A percentile compares a stretch with the other conserved stretches of the same genome.
Evolutionary conservation across 768 basidiomycete species (phyloP).

Genomic region (Obba rivulosa): DNA sequence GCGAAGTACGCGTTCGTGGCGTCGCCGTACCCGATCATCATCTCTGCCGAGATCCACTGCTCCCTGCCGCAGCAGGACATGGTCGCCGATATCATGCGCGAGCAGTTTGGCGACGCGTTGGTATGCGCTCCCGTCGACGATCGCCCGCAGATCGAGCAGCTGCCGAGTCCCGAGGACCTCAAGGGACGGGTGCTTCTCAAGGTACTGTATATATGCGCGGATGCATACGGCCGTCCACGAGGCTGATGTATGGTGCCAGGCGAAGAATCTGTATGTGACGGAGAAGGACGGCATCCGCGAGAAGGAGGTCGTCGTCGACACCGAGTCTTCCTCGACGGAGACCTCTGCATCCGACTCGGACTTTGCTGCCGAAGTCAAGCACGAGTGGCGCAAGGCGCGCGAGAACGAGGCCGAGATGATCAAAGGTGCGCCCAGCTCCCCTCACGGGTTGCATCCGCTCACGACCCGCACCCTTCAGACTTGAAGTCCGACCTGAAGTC

Average conservation of each 20-base stretch:
- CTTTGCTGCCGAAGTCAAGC: conserved; percentile 15
- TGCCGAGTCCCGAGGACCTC: conserved; percentile 86
- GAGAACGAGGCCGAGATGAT: conserved; percentile 30
- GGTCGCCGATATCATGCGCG: conserved; percentile 69
- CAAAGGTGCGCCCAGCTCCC: conserved; percentile 22
- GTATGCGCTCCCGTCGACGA: conserved; percentile 45
- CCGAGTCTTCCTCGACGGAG: conserved; percentile 38
- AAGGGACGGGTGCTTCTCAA: conserved; percentile 80
- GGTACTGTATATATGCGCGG: conserved; percentile 29
- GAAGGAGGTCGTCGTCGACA: conserved; percentile 30
- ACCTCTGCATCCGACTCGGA: conserved; percentile 28
- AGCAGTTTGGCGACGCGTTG: conserved; percentile 51
- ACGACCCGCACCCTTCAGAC: background rate
- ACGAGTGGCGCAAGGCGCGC: conserved; percentile 24
- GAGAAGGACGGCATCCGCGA: conserved; percentile 30
- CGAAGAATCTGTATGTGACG: conserved; percentile 70
- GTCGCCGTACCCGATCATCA: conserved; percentile 88
- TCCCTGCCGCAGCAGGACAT: conserved; percentile 71
- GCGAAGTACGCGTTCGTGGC: conserved; percentile 85
- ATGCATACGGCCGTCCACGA: background rate
- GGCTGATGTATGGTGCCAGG: conserved; percentile 31
- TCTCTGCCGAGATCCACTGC: conserved; percentile 92
- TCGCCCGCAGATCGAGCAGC: conserved; percentile 36
- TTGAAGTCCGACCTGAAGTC: conserved; percentile 29
- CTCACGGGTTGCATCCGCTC: background rate